Evolutionary conservation across 2,329 filamentous ascomycete species (phyloP).

Genomic region (Chaetothyriales sp.): DNA sequence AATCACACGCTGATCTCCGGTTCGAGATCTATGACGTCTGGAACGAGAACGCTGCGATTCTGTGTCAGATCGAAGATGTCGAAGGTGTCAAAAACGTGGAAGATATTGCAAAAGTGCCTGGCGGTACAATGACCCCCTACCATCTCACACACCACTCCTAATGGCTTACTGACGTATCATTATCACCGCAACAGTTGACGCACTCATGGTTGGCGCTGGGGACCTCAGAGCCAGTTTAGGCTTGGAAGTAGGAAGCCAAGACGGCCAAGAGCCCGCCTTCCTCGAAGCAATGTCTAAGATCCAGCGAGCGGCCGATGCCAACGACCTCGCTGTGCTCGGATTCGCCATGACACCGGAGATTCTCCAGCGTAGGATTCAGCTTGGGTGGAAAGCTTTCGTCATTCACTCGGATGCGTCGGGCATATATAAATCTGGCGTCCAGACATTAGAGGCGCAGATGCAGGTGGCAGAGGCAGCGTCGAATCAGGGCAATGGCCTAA

Average conservation of each 20-base stretch:
- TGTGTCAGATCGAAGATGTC: background rate
- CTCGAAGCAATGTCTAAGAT: background rate
- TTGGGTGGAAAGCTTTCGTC: background rate
- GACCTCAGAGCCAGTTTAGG: background rate
- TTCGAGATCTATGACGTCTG: background rate
- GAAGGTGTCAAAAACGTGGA: background rate
- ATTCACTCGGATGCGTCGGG: constrained; percentile 36
- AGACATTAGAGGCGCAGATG: constrained; percentile 51
- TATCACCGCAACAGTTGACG: background rate
- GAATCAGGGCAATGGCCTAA: constrained; percentile 33
- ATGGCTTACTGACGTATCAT: background rate
- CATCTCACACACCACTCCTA: background rate
- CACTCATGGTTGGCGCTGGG: background rate
- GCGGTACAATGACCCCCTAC: background rate
- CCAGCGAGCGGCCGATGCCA: background rate
- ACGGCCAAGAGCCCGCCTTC: background rate
- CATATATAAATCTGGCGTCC: background rate
- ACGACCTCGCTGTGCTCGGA: background rate
- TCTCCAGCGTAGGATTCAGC: background rate
- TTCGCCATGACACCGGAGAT: background rate
- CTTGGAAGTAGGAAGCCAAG: background rate
- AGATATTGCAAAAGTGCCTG: background rate
- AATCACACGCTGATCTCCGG: background rate
- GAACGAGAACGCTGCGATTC: background rate
- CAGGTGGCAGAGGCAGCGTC: constrained; percentile 37